phyloP scores from a whole-genome alignment of 1,139 yeast genomes.

The Geotrichum candidum region DNA sequence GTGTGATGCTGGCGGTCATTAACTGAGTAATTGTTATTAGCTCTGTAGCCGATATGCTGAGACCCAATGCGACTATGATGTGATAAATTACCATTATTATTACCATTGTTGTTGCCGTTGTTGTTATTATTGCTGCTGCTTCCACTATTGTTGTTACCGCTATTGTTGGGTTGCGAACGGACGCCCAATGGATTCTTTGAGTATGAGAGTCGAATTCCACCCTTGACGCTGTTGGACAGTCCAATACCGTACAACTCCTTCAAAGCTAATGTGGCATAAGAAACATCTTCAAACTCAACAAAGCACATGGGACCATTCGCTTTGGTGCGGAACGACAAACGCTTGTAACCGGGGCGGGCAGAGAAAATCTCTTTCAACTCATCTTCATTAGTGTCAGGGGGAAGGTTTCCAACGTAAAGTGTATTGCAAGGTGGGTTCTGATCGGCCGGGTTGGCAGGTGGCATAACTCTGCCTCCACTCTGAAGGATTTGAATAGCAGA shows the following conservation, averaged over 20 bases:
- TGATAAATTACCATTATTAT: conserved; percentile 1
- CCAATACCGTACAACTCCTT: conserved; percentile 90
- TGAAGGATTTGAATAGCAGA: conserved; percentile 34
- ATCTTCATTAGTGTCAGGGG: conserved; percentile 94
- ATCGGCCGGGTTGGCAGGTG: conserved; percentile 98
- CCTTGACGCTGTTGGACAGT: conserved; percentile 61
- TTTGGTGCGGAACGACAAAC: conserved; percentile 73
- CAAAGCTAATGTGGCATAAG: conserved; percentile 85
- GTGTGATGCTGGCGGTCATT: neutral
- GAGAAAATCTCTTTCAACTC: conserved; percentile 84
- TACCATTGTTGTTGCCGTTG: conserved; percentile 14
- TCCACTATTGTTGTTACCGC: conserved; percentile 14
- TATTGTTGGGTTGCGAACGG: conserved; percentile 39
- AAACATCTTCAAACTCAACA: conserved; percentile 95
- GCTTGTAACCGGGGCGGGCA: conserved; percentile 85
- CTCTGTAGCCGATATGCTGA: conserved; percentile 16
- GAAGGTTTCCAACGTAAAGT: conserved; percentile 89
- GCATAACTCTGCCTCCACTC: conserved; percentile 53
- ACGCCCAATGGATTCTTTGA: conserved; percentile 97
- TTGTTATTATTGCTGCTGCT: conserved; percentile 17
- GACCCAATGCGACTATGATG: conserved; percentile 15
- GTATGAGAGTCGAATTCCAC: conserved; percentile 89
- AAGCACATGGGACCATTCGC: conserved; percentile 93
- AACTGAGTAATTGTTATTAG: conserved; percentile 1
- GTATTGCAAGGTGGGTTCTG: conserved; percentile 99